These are phyloP conservation scores for Dendrobium huoshanense DNA, from an alignment of 106 monocot genomes.

Conservation along the genomic window DNA sequence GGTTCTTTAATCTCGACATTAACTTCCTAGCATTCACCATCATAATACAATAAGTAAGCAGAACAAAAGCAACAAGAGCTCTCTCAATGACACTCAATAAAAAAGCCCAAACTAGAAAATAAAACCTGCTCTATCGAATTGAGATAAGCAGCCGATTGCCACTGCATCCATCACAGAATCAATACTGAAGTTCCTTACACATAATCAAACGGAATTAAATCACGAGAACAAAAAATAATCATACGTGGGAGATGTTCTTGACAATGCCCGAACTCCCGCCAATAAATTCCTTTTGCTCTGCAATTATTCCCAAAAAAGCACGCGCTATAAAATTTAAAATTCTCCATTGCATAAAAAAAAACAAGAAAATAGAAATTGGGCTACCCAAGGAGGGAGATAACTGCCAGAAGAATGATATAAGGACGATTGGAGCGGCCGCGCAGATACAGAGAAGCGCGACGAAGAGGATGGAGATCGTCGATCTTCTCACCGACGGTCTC, in stretches of 20 bases:
- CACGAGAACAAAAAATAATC: neutral
- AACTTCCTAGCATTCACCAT: neutral
- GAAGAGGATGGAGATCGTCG: conserved; percentile 7
- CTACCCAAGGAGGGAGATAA: conserved; percentile 3
- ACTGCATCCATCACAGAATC: conserved; percentile 6
- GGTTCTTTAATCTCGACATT: conserved; percentile 5
- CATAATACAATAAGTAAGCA: neutral
- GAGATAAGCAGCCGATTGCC: conserved; percentile 7
- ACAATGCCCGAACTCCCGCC: conserved; percentile 1
- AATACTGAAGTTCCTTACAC: neutral
- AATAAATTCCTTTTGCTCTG: conserved; percentile 14
- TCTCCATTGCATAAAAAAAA: neutral
- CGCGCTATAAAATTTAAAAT: neutral
- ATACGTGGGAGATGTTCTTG: conserved; percentile 5
- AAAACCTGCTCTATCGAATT: conserved; percentile 9
- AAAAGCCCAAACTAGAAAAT: neutral
- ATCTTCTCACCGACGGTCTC: conserved; percentile 8
- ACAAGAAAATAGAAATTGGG: neutral
- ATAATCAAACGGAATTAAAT: neutral
- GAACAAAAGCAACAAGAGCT: neutral
- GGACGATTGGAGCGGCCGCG: neutral
- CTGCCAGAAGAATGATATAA: conserved; percentile 3
- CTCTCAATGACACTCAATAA: neutral
- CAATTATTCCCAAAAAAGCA: neutral
- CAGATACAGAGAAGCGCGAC: neutral